Evolutionary conservation across 2,329 filamentous ascomycete species (phyloP).

Genomic region (Aspergillus puulaauensis): DNA sequence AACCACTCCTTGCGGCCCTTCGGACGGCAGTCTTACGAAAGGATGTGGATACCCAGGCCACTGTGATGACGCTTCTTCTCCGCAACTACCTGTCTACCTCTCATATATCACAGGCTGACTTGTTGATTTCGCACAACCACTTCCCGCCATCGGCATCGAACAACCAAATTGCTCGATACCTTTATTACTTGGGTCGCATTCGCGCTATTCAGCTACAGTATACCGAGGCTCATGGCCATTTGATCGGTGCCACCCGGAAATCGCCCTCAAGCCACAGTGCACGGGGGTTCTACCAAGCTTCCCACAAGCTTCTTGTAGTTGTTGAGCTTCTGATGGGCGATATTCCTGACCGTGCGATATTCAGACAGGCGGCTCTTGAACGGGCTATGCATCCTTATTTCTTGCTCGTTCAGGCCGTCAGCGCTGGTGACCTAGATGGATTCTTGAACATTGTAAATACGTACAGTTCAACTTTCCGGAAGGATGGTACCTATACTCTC

Average conservation of each 20-base stretch:
- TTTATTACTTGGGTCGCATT: constrained; percentile 96
- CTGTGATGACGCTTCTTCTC: constrained; percentile 89
- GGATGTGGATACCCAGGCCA: constrained; percentile 95
- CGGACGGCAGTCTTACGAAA: constrained; percentile 95
- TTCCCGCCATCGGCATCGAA: constrained; percentile 94
- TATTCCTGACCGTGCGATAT: constrained; percentile 91
- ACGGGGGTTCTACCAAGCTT: constrained; percentile 91
- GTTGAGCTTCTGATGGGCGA: constrained; percentile 98
- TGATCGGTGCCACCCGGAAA: constrained; percentile 91
- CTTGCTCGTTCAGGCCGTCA: constrained; percentile 88
- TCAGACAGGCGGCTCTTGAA: constrained; percentile 86
- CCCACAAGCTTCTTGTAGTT: constrained; percentile 92
- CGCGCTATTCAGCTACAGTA: constrained; percentile 95
- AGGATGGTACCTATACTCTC: constrained; percentile 91
- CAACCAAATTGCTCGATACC: constrained; percentile 95
- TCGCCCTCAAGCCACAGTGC: constrained; percentile 87
- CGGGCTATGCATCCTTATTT: constrained; percentile 89
- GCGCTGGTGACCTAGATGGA: constrained; percentile 91
- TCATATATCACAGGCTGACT: constrained; percentile 93
- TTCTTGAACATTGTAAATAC: constrained; percentile 84
- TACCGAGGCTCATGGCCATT: constrained; percentile 92
- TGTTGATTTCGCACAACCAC: constrained; percentile 91
- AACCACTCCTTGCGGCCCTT: constrained; percentile 80
- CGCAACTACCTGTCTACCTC: constrained; percentile 95
- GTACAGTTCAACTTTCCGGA: constrained; percentile 81